Evolutionary conservation across 2,329 filamentous ascomycete genomes (phyloP).

Genomic region (Calonectria ilicicola): DNA sequence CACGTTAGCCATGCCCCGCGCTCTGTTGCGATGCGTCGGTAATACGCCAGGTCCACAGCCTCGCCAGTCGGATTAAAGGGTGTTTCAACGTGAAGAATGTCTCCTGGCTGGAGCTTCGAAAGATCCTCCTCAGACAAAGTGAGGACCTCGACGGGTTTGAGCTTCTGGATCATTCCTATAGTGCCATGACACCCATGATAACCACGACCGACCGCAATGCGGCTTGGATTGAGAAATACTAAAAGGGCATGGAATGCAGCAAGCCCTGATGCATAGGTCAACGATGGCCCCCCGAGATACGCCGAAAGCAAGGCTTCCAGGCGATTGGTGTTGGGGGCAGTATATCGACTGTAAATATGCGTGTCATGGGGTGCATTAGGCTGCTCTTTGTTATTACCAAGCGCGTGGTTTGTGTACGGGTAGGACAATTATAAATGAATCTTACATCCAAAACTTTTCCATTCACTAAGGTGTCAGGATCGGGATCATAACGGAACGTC

Average conservation of each 20-base stretch:
- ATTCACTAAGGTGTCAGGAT: neutral
- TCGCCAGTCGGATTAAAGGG: slow-evolving; percentile 5
- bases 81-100: slow-evolving; percentile 12
- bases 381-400: slow-evolving; percentile 46
- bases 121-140: neutral
- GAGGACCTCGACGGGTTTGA: neutral
- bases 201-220: slow-evolving; percentile 83
- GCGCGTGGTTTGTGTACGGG: too few species aligned
- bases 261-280: slow-evolving; percentile 88
- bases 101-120: slow-evolving; percentile 57
- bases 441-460: neutral
- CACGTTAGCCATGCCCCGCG: slow-evolving; percentile 81
- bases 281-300: slow-evolving; percentile 74
- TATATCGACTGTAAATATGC: slow-evolving; percentile 86
- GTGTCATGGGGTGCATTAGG: slow-evolving; percentile 65
- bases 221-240: slow-evolving; percentile 84
- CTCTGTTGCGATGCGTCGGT: slow-evolving; percentile 75
- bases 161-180: neutral
- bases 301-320: slow-evolving; percentile 85
- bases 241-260: slow-evolving; percentile 89
- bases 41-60: neutral
- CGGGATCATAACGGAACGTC: neutral
- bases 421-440: neutral
- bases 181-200: slow-evolving; percentile 70
- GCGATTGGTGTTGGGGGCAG: slow-evolving; percentile 84